Percentiles rank a stretch among this genome's conserved stretches.
phyloP scores from a whole-genome alignment of 2,329 filamentous ascomycete species.

The Aspergillus calidoustus region DNA sequence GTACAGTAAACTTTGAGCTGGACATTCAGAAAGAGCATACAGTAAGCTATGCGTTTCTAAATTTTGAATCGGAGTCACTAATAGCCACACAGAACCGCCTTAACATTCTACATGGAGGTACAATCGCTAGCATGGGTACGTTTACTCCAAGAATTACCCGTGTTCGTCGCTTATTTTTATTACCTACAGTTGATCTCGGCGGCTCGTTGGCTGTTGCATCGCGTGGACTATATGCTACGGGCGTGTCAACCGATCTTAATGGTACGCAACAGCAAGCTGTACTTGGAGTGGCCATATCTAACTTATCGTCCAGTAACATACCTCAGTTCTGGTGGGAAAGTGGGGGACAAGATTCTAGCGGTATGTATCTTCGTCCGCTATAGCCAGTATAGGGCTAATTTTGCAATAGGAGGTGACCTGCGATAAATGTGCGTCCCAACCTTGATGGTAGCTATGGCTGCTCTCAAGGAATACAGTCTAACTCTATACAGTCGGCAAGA shows the following conservation, averaged over 20 bases:
- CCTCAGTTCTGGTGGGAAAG: conserved; percentile 64
- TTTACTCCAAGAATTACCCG: background rate
- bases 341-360: conserved; percentile 63
- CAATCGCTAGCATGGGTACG: conserved; percentile 65
- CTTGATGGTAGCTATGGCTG: background rate
- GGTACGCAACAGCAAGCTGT: conserved; percentile 41
- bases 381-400: conserved; percentile 23
- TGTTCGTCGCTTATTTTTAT: background rate
- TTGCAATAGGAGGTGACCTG: conserved; percentile 59
- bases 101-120: conserved; percentile 69
- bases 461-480: conserved; percentile 3
- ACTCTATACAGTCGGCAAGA: conserved; percentile 61
- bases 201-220: conserved; percentile 70
- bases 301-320: conserved; percentile 59
- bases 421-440: conserved; percentile 61
- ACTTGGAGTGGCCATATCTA: conserved; percentile 2
- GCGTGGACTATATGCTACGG: conserved; percentile 66
- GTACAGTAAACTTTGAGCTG: conserved; percentile 67
- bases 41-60: conserved; percentile 43
- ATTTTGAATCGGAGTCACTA: background rate
- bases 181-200: conserved; percentile 62
- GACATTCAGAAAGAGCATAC: conserved; percentile 69
- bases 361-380: conserved; percentile 36
- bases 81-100: conserved; percentile 60
- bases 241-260: conserved; percentile 69